Evolutionary conservation across 2,329 filamentous ascomycete genomes (phyloP), one percentile per base, ranked within the genome.

Genomic region (Emergomyces orientalis): DNA sequence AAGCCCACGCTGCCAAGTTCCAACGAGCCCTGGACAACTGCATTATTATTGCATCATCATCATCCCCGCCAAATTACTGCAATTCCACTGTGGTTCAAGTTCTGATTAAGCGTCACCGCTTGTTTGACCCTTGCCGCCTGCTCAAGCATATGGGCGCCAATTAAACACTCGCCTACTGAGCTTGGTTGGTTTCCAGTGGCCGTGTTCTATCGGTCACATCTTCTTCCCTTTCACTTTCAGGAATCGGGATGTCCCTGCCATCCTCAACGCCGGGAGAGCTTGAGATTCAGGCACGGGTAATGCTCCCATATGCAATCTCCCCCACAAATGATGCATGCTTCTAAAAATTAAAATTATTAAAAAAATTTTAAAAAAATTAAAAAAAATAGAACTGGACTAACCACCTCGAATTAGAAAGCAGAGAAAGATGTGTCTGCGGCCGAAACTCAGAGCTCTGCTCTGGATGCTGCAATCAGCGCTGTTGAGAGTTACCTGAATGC

Each of bases 401-500:
- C 43, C 60, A 51, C 57, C 32, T 39, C n/a, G 32, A 27, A 47
- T 49, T 39, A 67, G 66, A 62, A 62, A 62, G 66, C 66, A 30
- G 66, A 66, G 45, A 65, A 59, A 7, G 63, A 66, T 65, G 65
- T 87, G 69, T 74, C 78, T 64, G 72, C 74, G 64, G 78, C 84
- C 45, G 72, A 73, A 30, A 83, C 80, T 57, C 82, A 84, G 67
- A 77, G 82, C 67, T 85, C 86, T 68, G 91, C 90, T 52, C 81
- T 97, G 62, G 79, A 86, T 60, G 83, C 89, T 73, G 87, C 90
- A 59, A 90, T 96, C 71, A 79, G 82, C 66, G 89, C 89, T 4
- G 88, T 87, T 27, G 91, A 97, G 72, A 79, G 88, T 59, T 92
- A 94, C 68, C 90, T 97, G 86, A 84, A 85, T 70, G 90, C 90